phyloP scores from a whole-genome alignment of 257 asterid species.

The Mentha longifolia region DNA sequence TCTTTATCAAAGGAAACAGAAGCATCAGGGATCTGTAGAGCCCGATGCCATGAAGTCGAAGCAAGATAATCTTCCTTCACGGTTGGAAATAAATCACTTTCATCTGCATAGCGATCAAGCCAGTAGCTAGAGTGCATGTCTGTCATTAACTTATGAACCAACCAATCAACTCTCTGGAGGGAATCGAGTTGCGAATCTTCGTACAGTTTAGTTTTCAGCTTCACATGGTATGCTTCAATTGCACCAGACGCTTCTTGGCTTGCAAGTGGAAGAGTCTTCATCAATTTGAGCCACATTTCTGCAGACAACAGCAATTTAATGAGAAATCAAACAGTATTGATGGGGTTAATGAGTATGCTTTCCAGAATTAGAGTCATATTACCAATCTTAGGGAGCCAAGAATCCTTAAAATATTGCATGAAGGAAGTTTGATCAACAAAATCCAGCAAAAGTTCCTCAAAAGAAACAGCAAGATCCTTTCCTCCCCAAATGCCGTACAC shows the following conservation, averaged over 20 bases:
- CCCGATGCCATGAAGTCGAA: constrained; percentile 95
- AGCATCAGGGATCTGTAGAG: constrained; percentile 78
- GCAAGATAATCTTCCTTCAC: constrained; percentile 87
- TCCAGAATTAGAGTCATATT: constrained; percentile 37
- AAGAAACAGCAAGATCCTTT: constrained; percentile 48
- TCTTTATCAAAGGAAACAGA: constrained; percentile 57
- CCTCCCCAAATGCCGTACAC: constrained; percentile 82
- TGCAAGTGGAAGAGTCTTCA: constrained; percentile 82
- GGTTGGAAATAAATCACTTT: constrained; percentile 73
- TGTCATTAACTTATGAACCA: constrained; percentile 92
- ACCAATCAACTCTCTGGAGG: constrained; percentile 88
- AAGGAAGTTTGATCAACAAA: constrained; percentile 84
- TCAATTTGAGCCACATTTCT: constrained; percentile 95
- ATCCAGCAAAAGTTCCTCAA: constrained; percentile 67
- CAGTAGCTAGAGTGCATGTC: constrained; percentile 93
- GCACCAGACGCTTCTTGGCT: constrained; percentile 96
- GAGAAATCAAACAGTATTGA: constrained; percentile 14
- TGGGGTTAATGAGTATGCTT: not conserved
- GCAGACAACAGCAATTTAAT: constrained; percentile 35
- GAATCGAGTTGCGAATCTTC: constrained; percentile 94
- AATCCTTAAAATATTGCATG: constrained; percentile 73
- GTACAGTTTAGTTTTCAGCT: constrained; percentile 70
- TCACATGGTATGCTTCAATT: constrained; percentile 90
- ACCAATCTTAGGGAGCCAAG: constrained; percentile 96
- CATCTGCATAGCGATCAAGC: constrained; percentile 97